phyloP scores from a whole-genome alignment of 345 rosid species.

The Corchorus capsularis region DNA sequence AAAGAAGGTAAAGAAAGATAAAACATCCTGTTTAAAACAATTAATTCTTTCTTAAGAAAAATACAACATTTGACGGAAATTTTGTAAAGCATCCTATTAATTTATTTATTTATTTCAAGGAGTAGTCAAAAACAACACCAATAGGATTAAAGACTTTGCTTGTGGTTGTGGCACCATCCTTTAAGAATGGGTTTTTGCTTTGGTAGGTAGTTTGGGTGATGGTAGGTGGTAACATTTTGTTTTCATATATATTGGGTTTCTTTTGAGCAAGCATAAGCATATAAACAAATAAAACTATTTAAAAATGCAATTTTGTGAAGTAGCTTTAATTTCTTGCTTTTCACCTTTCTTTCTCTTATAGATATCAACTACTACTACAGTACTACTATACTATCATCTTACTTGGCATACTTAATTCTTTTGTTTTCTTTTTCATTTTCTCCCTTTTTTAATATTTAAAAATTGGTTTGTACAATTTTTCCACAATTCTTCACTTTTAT shows the following conservation, averaged over 20 bases:
- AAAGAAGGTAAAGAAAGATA: no score
- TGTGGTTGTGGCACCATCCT: background rate
- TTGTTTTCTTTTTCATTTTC: background rate
- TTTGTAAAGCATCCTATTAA: no score
- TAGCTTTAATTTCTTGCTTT: background rate
- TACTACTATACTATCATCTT: no score
- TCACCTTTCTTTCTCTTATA: background rate
- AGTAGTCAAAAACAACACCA: background rate
- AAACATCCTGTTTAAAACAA: no score
- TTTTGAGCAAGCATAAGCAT: background rate
- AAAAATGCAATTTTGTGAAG: no score
- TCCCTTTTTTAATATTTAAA: background rate
- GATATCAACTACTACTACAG: background rate
- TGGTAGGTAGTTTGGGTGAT: background rate
- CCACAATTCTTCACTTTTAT: background rate
- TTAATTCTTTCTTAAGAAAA: no score
- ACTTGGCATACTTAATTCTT: background rate
- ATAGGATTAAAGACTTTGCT: background rate
- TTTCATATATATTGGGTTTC: no score
- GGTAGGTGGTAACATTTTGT: no score
- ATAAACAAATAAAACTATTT: no score
- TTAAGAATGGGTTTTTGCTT: background rate
- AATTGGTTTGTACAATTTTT: background rate
- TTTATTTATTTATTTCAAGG: no score
- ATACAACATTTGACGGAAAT: background rate